Evolutionary conservation across 768 basidiomycete genomes (phyloP).

Genomic region (Pseudohyphozyma bogoriensis): DNA sequence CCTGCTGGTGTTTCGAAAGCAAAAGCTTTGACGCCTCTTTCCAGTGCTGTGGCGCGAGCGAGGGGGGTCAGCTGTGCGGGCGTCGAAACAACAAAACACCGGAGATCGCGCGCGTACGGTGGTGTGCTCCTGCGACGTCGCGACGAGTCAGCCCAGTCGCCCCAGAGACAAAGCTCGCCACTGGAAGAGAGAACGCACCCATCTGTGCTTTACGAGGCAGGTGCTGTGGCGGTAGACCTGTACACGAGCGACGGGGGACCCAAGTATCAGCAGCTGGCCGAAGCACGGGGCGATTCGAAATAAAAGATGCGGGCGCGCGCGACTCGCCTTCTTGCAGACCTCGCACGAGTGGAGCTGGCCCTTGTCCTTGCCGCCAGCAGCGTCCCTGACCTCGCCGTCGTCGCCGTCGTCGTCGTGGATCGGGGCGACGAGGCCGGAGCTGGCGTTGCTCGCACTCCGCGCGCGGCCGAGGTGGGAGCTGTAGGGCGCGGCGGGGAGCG

Average conservation of each 20-base stretch:
- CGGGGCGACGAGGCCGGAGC: too few species aligned
- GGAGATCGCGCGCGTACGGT: constrained; percentile 2
- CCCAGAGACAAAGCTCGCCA: not conserved
- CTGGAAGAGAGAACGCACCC: constrained; percentile 48
- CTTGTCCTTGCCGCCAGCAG: constrained; percentile 51
- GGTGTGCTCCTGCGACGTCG: constrained; percentile 20
- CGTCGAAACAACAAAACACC: not conserved
- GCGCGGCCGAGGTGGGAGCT: too few species aligned
- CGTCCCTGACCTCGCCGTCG: not conserved
- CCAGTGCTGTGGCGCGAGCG: constrained; percentile 64
- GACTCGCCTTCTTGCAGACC: constrained; percentile 76
- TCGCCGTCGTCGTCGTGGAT: not conserved
- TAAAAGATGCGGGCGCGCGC: not conserved
- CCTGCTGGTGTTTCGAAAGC: constrained; percentile 92
- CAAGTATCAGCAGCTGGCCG: not conserved
- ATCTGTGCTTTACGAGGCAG: constrained; percentile 92
- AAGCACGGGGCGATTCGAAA: constrained; percentile 2
- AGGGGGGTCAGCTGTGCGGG: not conserved
- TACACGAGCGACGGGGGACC: not conserved
- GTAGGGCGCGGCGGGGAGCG: too few species aligned
- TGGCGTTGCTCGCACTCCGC: too few species aligned
- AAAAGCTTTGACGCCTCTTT: constrained; percentile 81
- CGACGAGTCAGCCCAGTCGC: not conserved
- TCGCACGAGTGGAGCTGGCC: constrained; percentile 65
- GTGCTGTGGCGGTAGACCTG: constrained; percentile 61